Percentiles rank a stretch among this genome's conserved stretches.
Evolutionary conservation across 2,329 filamentous ascomycete genomes (phyloP).

Genomic region (Penicillium aurantiogriseum): DNA sequence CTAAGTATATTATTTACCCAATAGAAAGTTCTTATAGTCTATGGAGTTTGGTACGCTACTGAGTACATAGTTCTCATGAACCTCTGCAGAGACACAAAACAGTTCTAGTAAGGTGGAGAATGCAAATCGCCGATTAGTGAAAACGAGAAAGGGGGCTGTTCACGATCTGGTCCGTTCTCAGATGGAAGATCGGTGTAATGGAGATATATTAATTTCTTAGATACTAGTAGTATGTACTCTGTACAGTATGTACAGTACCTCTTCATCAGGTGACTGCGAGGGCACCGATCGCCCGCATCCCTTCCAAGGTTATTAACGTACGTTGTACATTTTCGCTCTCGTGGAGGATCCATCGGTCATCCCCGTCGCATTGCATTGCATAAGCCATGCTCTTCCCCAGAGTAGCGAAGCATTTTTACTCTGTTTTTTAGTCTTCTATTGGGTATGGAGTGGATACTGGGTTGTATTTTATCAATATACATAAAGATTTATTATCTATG

Average conservation of each 20-base stretch:
- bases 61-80: conserved; percentile 1
- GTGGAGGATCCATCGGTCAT: conserved; percentile 19
- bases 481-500: not conserved
- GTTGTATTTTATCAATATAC: not conserved
- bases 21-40: not conserved
- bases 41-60: not conserved
- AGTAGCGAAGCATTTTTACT: conserved; percentile 3
- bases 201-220: not conserved
- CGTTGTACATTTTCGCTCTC: conserved; percentile 7
- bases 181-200: conserved; percentile 21
- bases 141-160: conserved; percentile 15
- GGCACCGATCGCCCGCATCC: conserved; percentile 15
- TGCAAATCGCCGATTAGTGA: conserved; percentile 25
- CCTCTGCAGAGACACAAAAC: conserved; percentile 7
- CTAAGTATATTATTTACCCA: not conserved
- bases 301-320: not conserved
- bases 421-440: not conserved
- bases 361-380: conserved; percentile 30
- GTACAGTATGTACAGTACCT: not conserved
- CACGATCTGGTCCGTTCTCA: conserved; percentile 27
- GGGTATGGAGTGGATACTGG: not conserved
- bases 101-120: conserved; percentile 18
- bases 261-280: conserved; percentile 23
- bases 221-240: not conserved
- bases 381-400: conserved; percentile 22